Evolutionary conservation across 1,284 basidiomycete genomes (phyloP), one percentile per base, ranked within the genome.

Genomic region (Microbotryum silenes-acaulis): DNA sequence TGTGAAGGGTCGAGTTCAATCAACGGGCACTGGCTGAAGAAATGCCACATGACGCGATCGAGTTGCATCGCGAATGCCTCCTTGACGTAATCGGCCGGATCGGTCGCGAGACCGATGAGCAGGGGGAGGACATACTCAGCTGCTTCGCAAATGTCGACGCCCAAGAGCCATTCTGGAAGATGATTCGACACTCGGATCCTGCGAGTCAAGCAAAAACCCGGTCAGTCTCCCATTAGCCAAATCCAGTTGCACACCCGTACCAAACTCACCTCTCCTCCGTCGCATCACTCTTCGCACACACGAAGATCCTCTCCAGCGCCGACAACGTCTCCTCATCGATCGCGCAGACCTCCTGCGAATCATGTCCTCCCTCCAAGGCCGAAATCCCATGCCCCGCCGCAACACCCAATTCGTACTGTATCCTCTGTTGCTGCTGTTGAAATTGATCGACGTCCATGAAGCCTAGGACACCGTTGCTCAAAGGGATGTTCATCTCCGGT

Each of bases 121-220:
- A 97, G 81, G 1, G 93, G 93, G 16, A 97, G 79, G 55, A 98
- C 89, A 74, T 96, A 98, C 75, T 93, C 89, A 70, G 92, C 86
- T 3, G 91, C 91, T 70, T 97, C 94, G 65, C 83, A 83, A 2
- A 94, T 86, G 31, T 87, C 82, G 56, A 93, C 86, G 55, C 86
- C 83, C 57, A 83, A 79, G 18, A 91, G 81, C 72, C 87, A 84
- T 5, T 83, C 80, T 21, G 87, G 86, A 31, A 94, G 80, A 18
- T 86, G 83, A 67, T 86, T 85, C 2, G 86, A 83, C 69, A 97
- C 93, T 75, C 88, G 91, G 42, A 91, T 83, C 45, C 83, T 82
- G 65, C 16, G 16, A 56, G 65, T 14, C 49, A 53, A 63, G 53
- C 18, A 27, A n/a, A 16, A 21, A 23, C 6, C 7, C 33, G 37